A percentile compares a stretch with the other conserved stretches of the same genome.
phyloP scores from a whole-genome alignment of 805 yeast species.

The Candida pseudofarinosa region DNA sequence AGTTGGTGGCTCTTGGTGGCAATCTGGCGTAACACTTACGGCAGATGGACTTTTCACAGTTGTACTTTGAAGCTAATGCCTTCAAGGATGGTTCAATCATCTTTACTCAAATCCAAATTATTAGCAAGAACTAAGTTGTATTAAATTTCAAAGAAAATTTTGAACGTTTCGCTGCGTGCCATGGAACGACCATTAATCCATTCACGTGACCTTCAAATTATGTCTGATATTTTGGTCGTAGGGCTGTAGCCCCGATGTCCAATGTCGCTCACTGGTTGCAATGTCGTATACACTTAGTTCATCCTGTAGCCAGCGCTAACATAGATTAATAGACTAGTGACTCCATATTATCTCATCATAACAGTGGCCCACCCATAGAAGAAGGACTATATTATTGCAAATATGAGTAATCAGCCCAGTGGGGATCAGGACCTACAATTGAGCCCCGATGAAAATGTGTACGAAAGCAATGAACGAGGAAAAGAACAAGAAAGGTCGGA shows the following conservation, averaged over 20 bases:
- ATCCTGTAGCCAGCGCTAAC: background rate
- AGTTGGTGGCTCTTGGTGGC: conserved; percentile 99
- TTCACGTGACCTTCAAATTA: background rate
- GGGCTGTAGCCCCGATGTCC: background rate
- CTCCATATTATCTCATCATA: background rate
- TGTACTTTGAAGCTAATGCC: conserved; percentile 98
- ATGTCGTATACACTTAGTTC: background rate
- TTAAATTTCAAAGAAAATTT: background rate
- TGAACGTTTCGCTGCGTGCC: background rate
- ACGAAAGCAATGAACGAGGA: background rate
- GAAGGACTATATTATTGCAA: too few relatives aligned
- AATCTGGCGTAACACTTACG: conserved; percentile 99
- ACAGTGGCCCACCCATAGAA: too few relatives aligned
- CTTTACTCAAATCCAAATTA: conserved; percentile 12
- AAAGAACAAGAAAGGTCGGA: background rate
- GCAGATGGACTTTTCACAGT: conserved; percentile 99
- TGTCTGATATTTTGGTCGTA: background rate
- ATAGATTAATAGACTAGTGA: background rate
- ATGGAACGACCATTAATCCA: background rate
- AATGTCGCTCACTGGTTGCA: background rate
- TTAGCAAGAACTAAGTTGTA: background rate
- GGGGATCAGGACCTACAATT: background rate
- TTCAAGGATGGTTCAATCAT: conserved; percentile 99
- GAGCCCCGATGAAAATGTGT: background rate
- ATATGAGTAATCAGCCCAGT: background rate